phyloP scores from a whole-genome alignment of 169 alveolate genomes.

The Cryptosporidium sp. region DNA sequence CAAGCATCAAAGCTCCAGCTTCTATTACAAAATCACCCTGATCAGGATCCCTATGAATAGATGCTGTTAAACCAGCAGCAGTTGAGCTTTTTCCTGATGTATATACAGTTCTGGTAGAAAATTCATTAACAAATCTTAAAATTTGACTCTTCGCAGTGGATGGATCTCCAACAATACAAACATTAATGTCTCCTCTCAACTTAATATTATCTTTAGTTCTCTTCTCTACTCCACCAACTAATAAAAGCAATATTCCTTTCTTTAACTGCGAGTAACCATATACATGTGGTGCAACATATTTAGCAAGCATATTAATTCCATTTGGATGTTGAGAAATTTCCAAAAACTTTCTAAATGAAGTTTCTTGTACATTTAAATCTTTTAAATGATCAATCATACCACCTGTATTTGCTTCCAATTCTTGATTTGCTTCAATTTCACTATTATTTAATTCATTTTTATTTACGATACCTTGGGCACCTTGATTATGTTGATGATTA shows the following conservation, averaged over 20 bases:
- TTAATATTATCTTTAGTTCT: conserved; percentile 92
- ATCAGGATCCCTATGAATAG: conserved; percentile 96
- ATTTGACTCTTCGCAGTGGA: conserved; percentile 97
- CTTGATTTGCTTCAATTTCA: conserved; percentile 69
- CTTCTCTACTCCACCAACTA: conserved; percentile 97
- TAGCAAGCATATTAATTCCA: conserved; percentile 88
- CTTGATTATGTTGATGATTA: background rate
- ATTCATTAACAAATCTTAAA: conserved; percentile 91
- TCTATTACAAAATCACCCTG: conserved; percentile 96
- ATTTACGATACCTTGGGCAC: conserved; percentile 74
- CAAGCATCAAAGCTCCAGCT: conserved; percentile 98
- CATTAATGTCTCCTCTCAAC: conserved; percentile 95
- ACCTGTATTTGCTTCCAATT: conserved; percentile 27
- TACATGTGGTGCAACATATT: conserved; percentile 94
- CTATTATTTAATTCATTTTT: conserved; percentile 72
- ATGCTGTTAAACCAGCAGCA: conserved; percentile 98
- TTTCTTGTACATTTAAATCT: conserved; percentile 70
- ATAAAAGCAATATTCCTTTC: conserved; percentile 95
- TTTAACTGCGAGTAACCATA: conserved; percentile 96
- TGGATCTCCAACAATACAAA: conserved; percentile 98
- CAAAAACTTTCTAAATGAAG: conserved; percentile 80
- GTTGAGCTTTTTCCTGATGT: conserved; percentile 97
- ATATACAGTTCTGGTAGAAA: conserved; percentile 94
- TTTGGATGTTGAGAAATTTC: conserved; percentile 83
- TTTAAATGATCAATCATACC: conserved; percentile 32